These are phyloP conservation scores for Balansia obtecta DNA, from an alignment of 2,329 filamentous ascomycete species.

Conservation along the genomic window DNA sequence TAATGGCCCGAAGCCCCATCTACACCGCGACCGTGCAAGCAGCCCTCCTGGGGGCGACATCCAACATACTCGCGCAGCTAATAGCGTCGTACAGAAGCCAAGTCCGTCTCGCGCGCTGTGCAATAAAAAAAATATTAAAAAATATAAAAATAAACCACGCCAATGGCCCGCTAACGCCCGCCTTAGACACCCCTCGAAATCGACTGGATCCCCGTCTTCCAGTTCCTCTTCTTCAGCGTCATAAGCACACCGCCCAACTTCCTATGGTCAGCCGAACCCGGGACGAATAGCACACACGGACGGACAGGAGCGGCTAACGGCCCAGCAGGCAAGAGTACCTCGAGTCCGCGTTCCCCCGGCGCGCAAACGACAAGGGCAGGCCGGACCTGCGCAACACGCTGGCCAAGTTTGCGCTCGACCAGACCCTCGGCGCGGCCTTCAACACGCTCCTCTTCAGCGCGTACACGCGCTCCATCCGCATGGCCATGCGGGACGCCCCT, in stretches of 20 bases:
- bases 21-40: slow-evolving; percentile 52
- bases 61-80: slow-evolving; percentile 62
- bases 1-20: slow-evolving; percentile 33
- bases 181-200: slow-evolving; percentile 22
- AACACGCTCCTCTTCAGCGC: slow-evolving; percentile 55
- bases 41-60: slow-evolving; percentile 49
- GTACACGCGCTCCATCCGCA: slow-evolving; percentile 44
- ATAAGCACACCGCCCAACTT: slow-evolving; percentile 74
- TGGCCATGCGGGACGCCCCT: slow-evolving; percentile 31
- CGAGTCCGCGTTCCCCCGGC: slow-evolving; percentile 60
- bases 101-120: too few relatives aligned
- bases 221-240: slow-evolving; percentile 64
- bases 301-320: too few relatives aligned
- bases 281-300: too few relatives aligned
- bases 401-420: slow-evolving; percentile 56
- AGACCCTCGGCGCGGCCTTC: slow-evolving; percentile 50
- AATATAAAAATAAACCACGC: too few relatives aligned
- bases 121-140: too few relatives aligned
- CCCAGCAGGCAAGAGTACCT: slow-evolving; percentile 63
- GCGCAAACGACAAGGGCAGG: slow-evolving; percentile 11
- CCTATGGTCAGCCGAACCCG: too few relatives aligned
- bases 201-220: slow-evolving; percentile 55
- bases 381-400: slow-evolving; percentile 52
- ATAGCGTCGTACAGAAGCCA: slow-evolving; percentile 49
- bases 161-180: neutral